Evolutionary conservation across 495 filamentous ascomycete genomes (phyloP), one percentile per base, ranked within the genome.

Genomic region (Aspergillus cristatus): DNA sequence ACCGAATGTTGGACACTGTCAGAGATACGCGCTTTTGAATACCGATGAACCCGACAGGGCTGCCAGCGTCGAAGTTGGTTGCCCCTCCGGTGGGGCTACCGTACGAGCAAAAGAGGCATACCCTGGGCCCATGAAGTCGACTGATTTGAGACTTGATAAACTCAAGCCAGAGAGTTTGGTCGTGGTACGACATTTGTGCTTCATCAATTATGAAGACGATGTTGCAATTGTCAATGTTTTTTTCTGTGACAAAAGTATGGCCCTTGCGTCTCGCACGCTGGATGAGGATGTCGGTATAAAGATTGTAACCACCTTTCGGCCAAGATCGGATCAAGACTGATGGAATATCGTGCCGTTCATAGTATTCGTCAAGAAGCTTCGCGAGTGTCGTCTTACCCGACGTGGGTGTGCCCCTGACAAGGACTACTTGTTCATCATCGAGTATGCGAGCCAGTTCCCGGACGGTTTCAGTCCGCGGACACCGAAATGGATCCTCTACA

Each of bases 61-160:
- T 29, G 1, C 28, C 44, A 26, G 8, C 12, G n/a, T 13, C 8
- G 18, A 14, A 32, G 22, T 14, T 17, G 13, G 28, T 11, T 25
- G 40, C 17, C 10, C 45, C 45, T 12, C 2, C 34, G 1, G 25
- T 28, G 13, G 48, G 45, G 20, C 36, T 49, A 14, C 46, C 48
- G 16, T 54, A 51, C 7, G 48, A 48, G 14, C 18, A 40, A 39
- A 54, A 46, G 18, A 51, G 32, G 35, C 47, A 51, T 5, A 54
- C 10, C 39, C 32, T 20, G 22, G 43, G 39, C 10, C 40, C 40
- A n/a, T 30, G 40, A 30, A 24, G n/a, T n/a, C 29, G n/a, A 10
- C 44, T 44, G 22, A 26, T 40, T 18, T 43, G 44, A 16, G 39
- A 31, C 34, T 51, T 51, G 13, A 50, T 42, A 25, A 43, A 39